Conservation (phyloP, 2,329 filamentous ascomycete species). For the Penicillium decumbens region DNA sequence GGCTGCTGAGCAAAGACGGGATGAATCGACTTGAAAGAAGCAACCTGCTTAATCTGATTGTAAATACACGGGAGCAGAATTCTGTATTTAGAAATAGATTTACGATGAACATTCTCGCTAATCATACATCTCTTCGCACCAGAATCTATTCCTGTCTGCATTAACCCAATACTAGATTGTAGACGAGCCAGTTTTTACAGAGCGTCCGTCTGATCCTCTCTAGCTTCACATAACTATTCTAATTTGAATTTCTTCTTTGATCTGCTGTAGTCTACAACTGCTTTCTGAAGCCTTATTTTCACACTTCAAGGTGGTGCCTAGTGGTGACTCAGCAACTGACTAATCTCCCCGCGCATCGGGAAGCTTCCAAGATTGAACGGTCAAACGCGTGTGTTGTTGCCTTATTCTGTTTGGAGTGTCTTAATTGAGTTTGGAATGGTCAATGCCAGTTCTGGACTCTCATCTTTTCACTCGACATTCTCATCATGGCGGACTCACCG, state of each 20-base stretch:
- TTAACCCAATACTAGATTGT: no score
- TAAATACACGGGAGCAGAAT: not conserved
- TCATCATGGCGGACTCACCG: constrained; percentile 33
- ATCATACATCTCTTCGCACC: no score
- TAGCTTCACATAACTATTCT: no score
- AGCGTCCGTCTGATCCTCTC: no score
- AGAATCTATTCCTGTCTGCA: no score
- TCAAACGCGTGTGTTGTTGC: constrained; percentile 12
- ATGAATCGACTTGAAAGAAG: not conserved
- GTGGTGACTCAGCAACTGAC: constrained; percentile 3
- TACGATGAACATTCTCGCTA: no score
- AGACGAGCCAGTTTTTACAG: no score
- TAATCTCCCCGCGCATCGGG: constrained; percentile 8
- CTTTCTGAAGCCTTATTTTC: not conserved
- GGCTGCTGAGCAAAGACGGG: constrained; percentile 49
- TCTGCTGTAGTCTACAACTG: no score
- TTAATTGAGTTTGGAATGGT: not conserved
- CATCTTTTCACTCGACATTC: not conserved
- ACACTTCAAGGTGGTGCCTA: not conserved
- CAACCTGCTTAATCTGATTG: not conserved
- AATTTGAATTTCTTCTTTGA: no score
- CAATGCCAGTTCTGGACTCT: not conserved
- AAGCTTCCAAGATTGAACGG: not conserved
- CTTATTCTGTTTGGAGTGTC: not conserved
- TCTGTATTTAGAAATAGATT: not conserved